Conservation (phyloP, 2,329 filamentous ascomycete genomes). For the Monosporascus sp. region DNA sequence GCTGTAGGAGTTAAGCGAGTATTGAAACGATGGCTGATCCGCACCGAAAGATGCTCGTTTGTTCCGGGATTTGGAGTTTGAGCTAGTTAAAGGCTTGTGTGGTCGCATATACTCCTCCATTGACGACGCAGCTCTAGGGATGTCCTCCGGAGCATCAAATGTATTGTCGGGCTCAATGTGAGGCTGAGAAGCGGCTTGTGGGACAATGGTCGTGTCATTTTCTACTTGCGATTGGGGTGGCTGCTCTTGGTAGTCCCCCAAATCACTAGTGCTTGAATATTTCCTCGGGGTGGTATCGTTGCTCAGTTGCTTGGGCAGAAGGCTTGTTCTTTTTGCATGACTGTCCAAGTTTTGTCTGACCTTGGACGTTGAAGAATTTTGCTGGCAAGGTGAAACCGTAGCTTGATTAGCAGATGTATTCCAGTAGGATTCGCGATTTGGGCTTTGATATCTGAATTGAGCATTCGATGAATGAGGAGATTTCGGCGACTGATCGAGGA, state of each 20-base stretch:
- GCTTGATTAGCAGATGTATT: background rate
- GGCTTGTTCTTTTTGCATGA: background rate
- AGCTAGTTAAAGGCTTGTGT: background rate
- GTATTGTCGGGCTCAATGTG: background rate
- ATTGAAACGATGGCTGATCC: background rate
- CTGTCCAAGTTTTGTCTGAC: background rate
- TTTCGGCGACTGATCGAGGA: conserved; percentile 47
- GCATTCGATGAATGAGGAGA: conserved; percentile 17
- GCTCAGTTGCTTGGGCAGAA: background rate
- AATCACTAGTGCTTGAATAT: background rate
- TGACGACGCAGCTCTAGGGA: background rate
- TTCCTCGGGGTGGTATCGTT: background rate
- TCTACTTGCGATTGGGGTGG: background rate
- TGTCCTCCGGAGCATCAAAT: background rate
- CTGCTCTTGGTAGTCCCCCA: background rate
- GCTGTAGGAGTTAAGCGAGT: background rate
- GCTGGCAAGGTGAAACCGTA: background rate
- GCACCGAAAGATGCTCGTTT: background rate
- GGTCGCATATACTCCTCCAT: background rate
- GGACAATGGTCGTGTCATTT: background rate
- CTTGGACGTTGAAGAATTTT: background rate
- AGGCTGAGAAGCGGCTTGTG: background rate
- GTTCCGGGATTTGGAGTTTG: background rate
- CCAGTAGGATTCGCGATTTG: background rate
- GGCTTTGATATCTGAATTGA: conserved; percentile 1